Evolutionary conservation across 345 rosid species (phyloP).

Genomic region (Lepidium aucheri): DNA sequence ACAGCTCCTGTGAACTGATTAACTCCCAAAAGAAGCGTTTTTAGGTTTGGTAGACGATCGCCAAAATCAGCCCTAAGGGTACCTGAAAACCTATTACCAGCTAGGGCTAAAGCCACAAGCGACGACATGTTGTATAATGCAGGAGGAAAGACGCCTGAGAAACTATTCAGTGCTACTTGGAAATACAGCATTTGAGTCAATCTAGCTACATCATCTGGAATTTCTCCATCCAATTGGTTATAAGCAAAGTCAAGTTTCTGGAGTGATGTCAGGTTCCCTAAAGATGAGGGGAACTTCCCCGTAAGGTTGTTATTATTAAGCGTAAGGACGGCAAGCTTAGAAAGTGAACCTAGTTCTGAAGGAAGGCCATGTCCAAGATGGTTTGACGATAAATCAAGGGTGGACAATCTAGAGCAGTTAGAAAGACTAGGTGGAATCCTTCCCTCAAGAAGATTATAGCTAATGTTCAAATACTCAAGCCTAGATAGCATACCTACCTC

Average conservation of each 20-base stretch:
- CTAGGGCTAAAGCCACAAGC: not conserved
- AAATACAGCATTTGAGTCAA: slow-evolving; percentile 10
- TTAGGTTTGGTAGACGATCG: slow-evolving; percentile 16
- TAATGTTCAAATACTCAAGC: slow-evolving; percentile 20
- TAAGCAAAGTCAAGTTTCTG: slow-evolving; percentile 4
- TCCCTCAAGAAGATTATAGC: slow-evolving; percentile 17
- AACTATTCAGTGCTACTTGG: not conserved
- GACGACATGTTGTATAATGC: slow-evolving; percentile 15
- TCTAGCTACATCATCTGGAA: slow-evolving; percentile 4
- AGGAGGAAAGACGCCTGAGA: slow-evolving; percentile 26
- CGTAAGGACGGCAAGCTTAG: not conserved
- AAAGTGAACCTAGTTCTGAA: slow-evolving; percentile 10
- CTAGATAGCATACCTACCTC: slow-evolving; percentile 14
- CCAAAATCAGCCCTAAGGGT: slow-evolving; percentile 13
- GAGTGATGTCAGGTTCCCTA: slow-evolving; percentile 25
- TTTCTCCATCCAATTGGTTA: slow-evolving; percentile 17
- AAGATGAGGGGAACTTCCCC: slow-evolving; percentile 6
- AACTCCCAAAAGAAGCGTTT: not conserved
- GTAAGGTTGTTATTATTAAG: slow-evolving; percentile 1
- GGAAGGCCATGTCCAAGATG: not conserved
- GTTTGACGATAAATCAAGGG: slow-evolving; percentile 18
- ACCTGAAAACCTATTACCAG: slow-evolving; percentile 14
- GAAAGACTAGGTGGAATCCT: slow-evolving; percentile 10
- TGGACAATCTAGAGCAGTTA: slow-evolving; percentile 8
- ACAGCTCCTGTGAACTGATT: slow-evolving; percentile 16